Conservation (phyloP, 768 basidiomycete genomes). For the Collybia nuda region DNA sequence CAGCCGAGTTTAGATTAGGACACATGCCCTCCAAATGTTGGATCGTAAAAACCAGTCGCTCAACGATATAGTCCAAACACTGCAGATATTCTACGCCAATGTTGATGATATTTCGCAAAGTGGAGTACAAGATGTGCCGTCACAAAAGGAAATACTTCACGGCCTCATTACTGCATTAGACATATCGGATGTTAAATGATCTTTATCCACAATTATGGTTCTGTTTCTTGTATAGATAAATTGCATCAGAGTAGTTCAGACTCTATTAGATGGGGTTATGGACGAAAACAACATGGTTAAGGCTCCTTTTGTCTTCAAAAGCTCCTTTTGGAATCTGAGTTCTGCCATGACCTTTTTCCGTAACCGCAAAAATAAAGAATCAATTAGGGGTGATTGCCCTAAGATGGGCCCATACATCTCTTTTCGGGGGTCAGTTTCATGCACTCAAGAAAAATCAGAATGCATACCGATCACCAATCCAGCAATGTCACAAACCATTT, state of each 20-base stretch:
- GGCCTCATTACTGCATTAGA: conserved; percentile 65
- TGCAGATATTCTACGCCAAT: conserved; percentile 73
- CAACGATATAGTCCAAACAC: conserved; percentile 66
- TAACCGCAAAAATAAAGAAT: conserved; percentile 78
- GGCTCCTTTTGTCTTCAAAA: conserved; percentile 80
- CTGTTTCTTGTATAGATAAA: too few species aligned
- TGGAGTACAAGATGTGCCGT: conserved; percentile 38
- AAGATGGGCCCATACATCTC: conserved; percentile 91
- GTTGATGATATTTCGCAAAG: conserved; percentile 54
- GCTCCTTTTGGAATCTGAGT: conserved; percentile 83
- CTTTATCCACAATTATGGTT: not conserved
- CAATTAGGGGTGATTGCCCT: conserved; percentile 93
- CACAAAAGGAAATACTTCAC: conserved; percentile 68
- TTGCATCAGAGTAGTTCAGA: too few species aligned
- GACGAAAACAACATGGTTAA: conserved; percentile 87
- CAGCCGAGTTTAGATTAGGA: conserved; percentile 57
- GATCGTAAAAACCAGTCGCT: conserved; percentile 70
- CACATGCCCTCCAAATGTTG: conserved; percentile 76
- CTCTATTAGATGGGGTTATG: conserved; percentile 25
- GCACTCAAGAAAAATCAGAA: not conserved
- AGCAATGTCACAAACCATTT: conserved; percentile 80
- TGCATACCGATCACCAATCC: conserved; percentile 78
- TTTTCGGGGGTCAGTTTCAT: conserved; percentile 27
- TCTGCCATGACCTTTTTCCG: conserved; percentile 85
- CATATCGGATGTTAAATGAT: conserved; percentile 13